Evolutionary conservation across 495 filamentous ascomycete genomes (phyloP).

Genomic region (Choiromyces venosus): DNA sequence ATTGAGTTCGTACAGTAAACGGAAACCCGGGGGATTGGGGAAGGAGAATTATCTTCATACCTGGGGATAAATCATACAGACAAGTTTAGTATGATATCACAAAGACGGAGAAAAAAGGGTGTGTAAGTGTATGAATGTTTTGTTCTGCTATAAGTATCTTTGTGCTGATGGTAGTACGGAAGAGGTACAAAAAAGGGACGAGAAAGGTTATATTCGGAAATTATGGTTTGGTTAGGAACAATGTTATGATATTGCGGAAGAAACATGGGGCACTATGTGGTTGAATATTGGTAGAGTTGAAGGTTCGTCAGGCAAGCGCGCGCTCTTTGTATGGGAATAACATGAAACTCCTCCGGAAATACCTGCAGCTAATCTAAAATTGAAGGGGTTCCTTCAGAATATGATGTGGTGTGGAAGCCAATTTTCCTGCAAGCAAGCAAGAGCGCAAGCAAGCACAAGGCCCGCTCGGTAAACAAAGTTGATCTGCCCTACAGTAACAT

Average conservation of each 20-base stretch:
- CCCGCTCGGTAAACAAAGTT: constrained; percentile 16
- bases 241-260: not conserved
- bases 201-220: not conserved
- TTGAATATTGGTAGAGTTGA: not conserved
- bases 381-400: constrained; percentile 27
- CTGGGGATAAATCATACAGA: not conserved
- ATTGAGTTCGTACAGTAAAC: not conserved
- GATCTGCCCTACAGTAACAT: constrained; percentile 13
- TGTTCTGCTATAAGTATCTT: not conserved
- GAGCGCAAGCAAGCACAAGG: not conserved
- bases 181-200: not conserved
- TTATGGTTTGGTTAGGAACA: not conserved
- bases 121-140: not conserved
- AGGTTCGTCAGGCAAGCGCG: constrained; percentile 20
- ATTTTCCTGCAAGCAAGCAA: constrained; percentile 18
- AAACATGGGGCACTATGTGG: not conserved
- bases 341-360: constrained; percentile 29
- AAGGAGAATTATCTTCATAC: not conserved
- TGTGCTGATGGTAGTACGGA: not conserved
- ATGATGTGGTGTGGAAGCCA: not conserved
- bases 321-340: constrained; percentile 25
- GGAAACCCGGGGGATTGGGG: not conserved
- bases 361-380: constrained; percentile 31
- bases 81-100: not conserved
- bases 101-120: not conserved